Percentiles rank a stretch among this genome's conserved stretches.
phyloP scores from a whole-genome alignment of 2,329 filamentous ascomycete genomes.

The Daldinia sp. region DNA sequence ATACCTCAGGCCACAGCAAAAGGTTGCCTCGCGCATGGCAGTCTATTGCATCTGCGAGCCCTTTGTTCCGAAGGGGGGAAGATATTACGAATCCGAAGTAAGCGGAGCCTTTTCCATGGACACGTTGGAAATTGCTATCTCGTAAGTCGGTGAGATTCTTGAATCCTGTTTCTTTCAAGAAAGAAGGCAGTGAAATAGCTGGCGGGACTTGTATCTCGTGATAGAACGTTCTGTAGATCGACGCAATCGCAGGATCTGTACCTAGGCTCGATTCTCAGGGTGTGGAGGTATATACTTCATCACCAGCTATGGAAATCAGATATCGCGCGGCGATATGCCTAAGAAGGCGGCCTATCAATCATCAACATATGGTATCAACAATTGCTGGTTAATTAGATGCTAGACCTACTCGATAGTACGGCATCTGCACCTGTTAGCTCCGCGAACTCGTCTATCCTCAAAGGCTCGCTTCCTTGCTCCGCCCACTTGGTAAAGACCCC shows the following conservation, averaged over 20 bases:
- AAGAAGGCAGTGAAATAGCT: background rate
- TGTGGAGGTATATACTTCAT: background rate
- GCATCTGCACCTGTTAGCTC: background rate
- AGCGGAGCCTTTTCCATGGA: background rate
- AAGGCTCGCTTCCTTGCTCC: background rate
- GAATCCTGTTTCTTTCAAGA: background rate
- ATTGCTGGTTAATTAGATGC: background rate
- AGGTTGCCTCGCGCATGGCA: background rate
- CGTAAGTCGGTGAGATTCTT: background rate
- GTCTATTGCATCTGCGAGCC: background rate
- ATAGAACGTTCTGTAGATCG: background rate
- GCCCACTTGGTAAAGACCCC: background rate
- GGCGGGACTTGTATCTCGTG: background rate
- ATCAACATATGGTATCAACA: background rate
- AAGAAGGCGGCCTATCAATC: background rate
- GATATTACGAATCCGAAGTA: background rate
- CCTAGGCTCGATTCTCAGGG: background rate
- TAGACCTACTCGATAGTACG: background rate
- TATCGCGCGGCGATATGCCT: background rate
- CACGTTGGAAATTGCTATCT: background rate
- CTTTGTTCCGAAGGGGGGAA: background rate
- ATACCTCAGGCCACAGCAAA: background rate
- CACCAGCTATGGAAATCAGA: background rate
- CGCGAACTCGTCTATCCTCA: background rate
- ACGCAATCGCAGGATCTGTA: background rate